Base-by-base conservation (phyloP, 129 eudicot species). In the Calendula officinalis region DNA sequence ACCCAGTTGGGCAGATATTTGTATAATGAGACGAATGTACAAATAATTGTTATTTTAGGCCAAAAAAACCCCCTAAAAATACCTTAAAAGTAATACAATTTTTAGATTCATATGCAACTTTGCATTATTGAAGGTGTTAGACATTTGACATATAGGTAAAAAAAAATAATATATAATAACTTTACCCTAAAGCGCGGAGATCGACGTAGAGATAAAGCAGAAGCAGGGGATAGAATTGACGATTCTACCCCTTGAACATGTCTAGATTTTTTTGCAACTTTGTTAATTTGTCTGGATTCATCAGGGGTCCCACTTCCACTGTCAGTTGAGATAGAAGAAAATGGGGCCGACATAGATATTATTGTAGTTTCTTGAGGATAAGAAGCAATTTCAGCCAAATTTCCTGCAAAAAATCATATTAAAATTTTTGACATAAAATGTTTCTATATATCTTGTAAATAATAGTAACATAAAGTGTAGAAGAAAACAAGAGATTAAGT, bases 171-270 rank as follows among this genome's bases (percentile, higher is more conserved):
- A 6, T 22, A 47, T 3, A 55, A 27, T 12, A 49, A 13, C 15
- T 56, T 66, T 81, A 91, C 98, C 96, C 66, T 72, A 39, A 83
- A 45, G 42, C 96, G 91, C 16, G 87, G 78, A 13, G 95, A 88
- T 60, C 81, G 81, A 45, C 95, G 95, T 47, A 59, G 57, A 51
- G 83, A 75, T 32, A 83, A 75, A 58, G 85, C 82, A 40, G 88
- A 79, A 38, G 60, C 80, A 56, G 94, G 96, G 5, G 95, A 86
- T 48, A 48, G 43, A 70, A 74, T 16, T 65, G 69, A 40, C 27
- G 75, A 67, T 60, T 67, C 68, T 45, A 64, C 72, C 52, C 73
- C 83, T 76, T 69, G 77, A 61, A 74, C 76, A 59, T 39, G 57
- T 50, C 66, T 72, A 42, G 51, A 59, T 60, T 85, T 87, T 72